These are phyloP conservation scores for Ajuga reptans DNA, from an alignment of 305 asterid species.

Conservation along the genomic window DNA sequence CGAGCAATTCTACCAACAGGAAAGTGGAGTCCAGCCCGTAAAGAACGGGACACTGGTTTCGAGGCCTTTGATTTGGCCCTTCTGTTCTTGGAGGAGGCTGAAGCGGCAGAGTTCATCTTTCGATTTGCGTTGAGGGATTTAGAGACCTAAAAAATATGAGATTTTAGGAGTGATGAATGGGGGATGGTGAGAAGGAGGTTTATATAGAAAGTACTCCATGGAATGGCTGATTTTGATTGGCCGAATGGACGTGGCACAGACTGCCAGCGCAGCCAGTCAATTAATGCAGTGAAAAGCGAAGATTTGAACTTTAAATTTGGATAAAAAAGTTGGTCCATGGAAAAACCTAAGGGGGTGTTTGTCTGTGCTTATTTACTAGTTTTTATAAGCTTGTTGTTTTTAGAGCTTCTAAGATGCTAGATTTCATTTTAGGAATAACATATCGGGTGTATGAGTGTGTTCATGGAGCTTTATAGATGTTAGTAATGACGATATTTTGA, in stretches of 20 bases:
- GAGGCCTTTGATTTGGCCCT: slow-evolving; percentile 11
- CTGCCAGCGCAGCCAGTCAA: slow-evolving; percentile 7
- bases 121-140: neutral
- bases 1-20: slow-evolving; percentile 19
- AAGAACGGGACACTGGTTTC: neutral
- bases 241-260: neutral
- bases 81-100: neutral
- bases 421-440: neutral
- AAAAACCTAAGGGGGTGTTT: neutral
- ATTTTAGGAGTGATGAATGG: slow-evolving; percentile 5
- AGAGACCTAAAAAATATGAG: neutral
- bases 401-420: neutral
- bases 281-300: neutral
- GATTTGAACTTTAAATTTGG: neutral
- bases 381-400: neutral
- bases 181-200: slow-evolving; percentile 2
- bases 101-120: slow-evolving; percentile 13
- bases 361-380: no score
- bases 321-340: neutral
- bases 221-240: slow-evolving; percentile 22
- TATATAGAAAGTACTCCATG: slow-evolving; percentile 10
- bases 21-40: slow-evolving; percentile 16
- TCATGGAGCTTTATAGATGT: neutral
- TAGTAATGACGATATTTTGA: neutral
- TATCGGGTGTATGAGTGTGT: neutral